A percentile compares a stretch with the other conserved stretches of the same genome.
These are phyloP conservation scores for Entoloma clypeatum DNA, from an alignment of 1,284 basidiomycete genomes.

Conservation along the genomic window DNA sequence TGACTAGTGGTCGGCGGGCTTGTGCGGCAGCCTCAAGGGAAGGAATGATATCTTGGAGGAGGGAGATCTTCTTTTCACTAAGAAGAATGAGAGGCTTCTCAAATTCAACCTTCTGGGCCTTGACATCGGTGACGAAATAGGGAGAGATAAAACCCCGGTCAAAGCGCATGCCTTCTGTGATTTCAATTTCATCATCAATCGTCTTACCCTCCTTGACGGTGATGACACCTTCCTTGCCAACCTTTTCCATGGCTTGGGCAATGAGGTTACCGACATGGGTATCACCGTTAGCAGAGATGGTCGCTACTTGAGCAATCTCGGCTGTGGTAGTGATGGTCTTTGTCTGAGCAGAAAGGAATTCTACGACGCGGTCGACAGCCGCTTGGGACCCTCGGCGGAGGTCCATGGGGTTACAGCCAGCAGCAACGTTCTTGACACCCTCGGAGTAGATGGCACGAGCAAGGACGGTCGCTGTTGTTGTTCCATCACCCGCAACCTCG, in stretches of 20 bases:
- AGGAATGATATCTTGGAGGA: constrained; percentile 93
- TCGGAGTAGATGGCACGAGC: constrained; percentile 97
- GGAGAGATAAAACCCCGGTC: constrained; percentile 99
- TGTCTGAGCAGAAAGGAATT: constrained; percentile 87
- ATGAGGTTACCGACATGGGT: constrained; percentile 92
- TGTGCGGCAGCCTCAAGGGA: constrained; percentile 91
- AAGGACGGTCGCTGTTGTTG: constrained; percentile 96
- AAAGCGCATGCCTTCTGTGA: constrained; percentile 99
- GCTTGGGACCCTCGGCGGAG: constrained; percentile 95
- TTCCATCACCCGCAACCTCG: constrained; percentile 97
- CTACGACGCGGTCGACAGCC: constrained; percentile 93
- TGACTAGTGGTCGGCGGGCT: constrained; percentile 87
- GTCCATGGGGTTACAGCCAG: constrained; percentile 99
- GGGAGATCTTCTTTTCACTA: constrained; percentile 97
- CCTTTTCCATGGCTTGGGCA: constrained; percentile 99
- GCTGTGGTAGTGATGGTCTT: constrained; percentile 95
- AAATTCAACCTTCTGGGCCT: constrained; percentile 94
- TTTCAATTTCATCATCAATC: constrained; percentile 98
- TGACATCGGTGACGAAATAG: constrained; percentile 99
- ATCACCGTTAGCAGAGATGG: constrained; percentile 98
- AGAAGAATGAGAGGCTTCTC: constrained; percentile 95
- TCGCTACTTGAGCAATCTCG: constrained; percentile 97
- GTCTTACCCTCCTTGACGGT: constrained; percentile 99
- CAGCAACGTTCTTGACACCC: constrained; percentile 99
- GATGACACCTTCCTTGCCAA: constrained; percentile 99